Evolutionary conservation across 306 rosid genomes (phyloP).

Genomic region (Sicyos baderoa): DNA sequence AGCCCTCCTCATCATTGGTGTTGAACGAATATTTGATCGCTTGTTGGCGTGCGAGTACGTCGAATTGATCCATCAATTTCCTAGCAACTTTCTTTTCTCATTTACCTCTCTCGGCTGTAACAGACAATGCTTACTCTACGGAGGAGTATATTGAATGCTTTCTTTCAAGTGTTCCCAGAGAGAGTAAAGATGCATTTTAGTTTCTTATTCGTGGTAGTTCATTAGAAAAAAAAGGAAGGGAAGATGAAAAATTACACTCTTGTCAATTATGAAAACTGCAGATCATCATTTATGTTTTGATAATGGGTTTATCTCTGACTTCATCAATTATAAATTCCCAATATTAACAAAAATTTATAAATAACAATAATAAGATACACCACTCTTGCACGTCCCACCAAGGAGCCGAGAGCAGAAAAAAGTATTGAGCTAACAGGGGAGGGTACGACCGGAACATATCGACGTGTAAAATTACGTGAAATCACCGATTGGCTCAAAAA

Average conservation of each 20-base stretch:
- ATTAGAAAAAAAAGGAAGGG: not conserved
- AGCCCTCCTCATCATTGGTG: no score
- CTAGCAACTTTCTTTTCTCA: no score
- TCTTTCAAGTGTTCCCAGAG: not conserved
- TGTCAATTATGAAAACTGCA: not conserved
- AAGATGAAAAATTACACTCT: not conserved
- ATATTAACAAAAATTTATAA: not conserved
- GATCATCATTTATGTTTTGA: not conserved
- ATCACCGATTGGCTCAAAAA: no score
- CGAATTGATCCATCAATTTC: no score
- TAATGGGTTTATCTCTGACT: not conserved
- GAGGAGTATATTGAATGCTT: not conserved
- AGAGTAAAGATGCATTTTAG: not conserved
- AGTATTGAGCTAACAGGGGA: not conserved
- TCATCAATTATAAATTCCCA: not conserved
- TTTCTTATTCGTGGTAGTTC: not conserved
- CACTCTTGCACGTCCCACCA: not conserved
- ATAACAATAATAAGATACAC: not conserved
- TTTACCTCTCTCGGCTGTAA: no score
- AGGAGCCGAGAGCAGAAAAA: not conserved
- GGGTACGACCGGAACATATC: constrained; percentile 3
- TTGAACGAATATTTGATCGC: no score
- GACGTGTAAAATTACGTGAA: not conserved
- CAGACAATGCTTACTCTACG: no score
- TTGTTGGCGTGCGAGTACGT: no score